Conservation (phyloP, 345 rosid genomes). For the Lepidium sativum region DNA sequence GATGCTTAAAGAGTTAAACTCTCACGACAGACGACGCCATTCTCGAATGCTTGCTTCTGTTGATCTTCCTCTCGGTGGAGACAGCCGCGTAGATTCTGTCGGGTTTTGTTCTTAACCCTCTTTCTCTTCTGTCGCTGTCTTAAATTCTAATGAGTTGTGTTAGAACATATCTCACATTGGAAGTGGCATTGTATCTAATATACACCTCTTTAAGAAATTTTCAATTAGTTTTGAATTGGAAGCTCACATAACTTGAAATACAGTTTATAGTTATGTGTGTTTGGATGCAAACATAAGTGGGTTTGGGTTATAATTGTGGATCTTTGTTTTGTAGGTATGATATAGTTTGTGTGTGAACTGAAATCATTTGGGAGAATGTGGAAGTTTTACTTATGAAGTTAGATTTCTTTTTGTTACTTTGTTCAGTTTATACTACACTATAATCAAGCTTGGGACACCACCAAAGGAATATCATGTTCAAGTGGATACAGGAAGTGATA, state of each 20-base stretch:
- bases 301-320: background rate
- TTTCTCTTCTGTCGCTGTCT: background rate
- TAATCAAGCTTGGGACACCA: conserved; percentile 65
- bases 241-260: background rate
- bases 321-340: background rate
- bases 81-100: conserved; percentile 56
- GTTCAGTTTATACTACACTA: conserved; percentile 65
- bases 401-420: conserved; percentile 19
- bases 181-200: background rate
- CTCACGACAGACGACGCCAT: conserved; percentile 70
- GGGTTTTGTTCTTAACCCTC: conserved; percentile 42
- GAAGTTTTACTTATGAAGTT: conserved; percentile 11
- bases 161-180: background rate
- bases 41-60: conserved; percentile 52
- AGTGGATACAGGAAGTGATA: conserved; percentile 93
- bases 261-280: too few relatives aligned
- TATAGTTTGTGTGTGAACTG: background rate
- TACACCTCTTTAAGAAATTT: background rate
- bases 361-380: background rate
- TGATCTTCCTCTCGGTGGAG: conserved; percentile 70
- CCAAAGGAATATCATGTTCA: conserved; percentile 71
- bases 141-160: background rate
- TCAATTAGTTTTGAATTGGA: background rate
- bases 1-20: conserved; percentile 37
- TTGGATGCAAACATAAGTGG: too few relatives aligned